These are phyloP conservation scores for Cucurbita pepo DNA, from an alignment of 306 rosid genomes.

Conservation along the genomic window DNA sequence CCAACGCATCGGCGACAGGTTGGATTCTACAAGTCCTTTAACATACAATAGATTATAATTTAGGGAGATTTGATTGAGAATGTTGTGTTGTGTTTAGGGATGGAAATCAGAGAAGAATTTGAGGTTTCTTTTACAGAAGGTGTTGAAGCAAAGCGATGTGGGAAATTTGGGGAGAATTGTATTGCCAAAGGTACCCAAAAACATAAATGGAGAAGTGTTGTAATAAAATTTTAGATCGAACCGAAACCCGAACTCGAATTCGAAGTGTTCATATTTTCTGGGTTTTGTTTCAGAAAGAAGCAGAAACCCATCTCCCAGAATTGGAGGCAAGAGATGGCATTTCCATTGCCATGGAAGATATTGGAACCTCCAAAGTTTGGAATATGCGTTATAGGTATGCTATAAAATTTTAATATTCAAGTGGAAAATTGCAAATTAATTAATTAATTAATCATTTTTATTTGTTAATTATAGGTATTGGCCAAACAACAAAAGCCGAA, in stretches of 20 bases:
- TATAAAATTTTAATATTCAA: neutral
- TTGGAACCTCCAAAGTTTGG: conserved; percentile 88
- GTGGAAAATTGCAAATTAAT: neutral
- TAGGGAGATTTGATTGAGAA: neutral
- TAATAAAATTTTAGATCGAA: neutral
- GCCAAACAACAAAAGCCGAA: conserved; percentile 98
- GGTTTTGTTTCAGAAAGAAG: conserved; percentile 49
- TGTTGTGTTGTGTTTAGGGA: conserved; percentile 24
- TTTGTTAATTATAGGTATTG: conserved; percentile 52
- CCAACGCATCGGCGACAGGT: conserved; percentile 45
- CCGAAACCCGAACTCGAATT: neutral
- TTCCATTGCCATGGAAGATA: conserved; percentile 84
- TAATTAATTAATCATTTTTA: neutral
- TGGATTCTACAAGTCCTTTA: neutral
- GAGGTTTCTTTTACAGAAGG: conserved; percentile 83
- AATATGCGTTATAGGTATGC: conserved; percentile 90
- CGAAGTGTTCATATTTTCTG: no score
- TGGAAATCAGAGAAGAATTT: conserved; percentile 93
- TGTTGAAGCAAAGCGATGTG: conserved; percentile 97
- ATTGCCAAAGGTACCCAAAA: conserved; percentile 45
- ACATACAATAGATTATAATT: neutral
- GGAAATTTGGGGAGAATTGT: conserved; percentile 91
- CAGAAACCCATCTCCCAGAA: conserved; percentile 91
- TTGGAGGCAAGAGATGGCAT: conserved; percentile 92
- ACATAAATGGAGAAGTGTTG: no score